Base-by-base conservation (phyloP, 495 filamentous ascomycete genomes). In the Barbatosphaeria neglecta region DNA sequence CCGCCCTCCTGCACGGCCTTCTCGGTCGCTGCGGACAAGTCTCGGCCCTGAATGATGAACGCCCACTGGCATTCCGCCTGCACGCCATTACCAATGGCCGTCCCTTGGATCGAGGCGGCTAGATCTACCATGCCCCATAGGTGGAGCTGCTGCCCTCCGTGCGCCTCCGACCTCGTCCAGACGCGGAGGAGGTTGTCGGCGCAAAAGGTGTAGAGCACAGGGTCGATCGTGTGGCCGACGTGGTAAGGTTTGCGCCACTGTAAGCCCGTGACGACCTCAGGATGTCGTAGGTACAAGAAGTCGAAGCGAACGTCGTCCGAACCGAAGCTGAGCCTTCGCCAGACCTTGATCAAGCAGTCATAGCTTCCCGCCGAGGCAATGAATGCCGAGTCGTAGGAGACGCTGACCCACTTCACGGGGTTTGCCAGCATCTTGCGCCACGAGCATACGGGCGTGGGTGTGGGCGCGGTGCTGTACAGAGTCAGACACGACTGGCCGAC, bases 121-220 rank as follows among this genome's bases (percentile, higher is more conserved):
- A 96, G 77, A 55, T 97, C 86, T 37, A 97, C 77, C 48, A 84
- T 75, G 5, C 80, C 82, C 86, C 90, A 95, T 33, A 90, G 71
- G 40, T 84, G 78, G 47, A 96, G 62, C 0, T 82, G 73, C 40
- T 84, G 77, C 23, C 81, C 66, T 6, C 81, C 78, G 57, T 90
- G 80, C 37, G 78, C 72, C 49, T 94, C 87, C 11, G 78, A 80
- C 28, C 80, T 74, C 2, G 83, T 79, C 90, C 90, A 99, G 40
- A 96, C 72, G 47, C 92, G 75, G 43, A 97, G 62, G 44, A 84
- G 75, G 37, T 82, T 80, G 56, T 96, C 93, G n/a, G 75, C 76
- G 56, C 88, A 93, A 47, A 92, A 78, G 0, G 93, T 95, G 58
- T 92, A 97, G n/a, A 99, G 73, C 2, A 93, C 84, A 63, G 93